Conservation (phyloP, 2,329 filamentous ascomycete genomes). For the Calonectria pteridis region DNA sequence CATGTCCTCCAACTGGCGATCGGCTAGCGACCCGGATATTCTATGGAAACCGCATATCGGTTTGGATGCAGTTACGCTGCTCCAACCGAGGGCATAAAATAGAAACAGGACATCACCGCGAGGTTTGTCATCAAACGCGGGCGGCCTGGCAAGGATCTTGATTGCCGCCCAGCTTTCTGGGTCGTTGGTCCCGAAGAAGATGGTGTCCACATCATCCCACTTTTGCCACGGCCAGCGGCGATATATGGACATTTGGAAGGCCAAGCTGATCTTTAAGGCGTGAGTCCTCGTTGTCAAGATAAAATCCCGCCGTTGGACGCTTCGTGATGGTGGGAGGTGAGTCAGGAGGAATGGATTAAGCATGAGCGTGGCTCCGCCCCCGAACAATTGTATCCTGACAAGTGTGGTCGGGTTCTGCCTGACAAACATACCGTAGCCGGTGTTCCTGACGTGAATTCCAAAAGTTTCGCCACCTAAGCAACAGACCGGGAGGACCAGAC, state of each 20-base stretch:
- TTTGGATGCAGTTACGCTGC: background rate
- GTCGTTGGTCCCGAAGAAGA: background rate
- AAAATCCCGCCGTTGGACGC: background rate
- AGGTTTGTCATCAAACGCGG: background rate
- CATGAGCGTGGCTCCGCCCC: background rate
- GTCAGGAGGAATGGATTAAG: background rate
- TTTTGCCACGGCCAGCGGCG: constrained; percentile 1
- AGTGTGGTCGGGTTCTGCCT: background rate
- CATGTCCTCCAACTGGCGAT: background rate
- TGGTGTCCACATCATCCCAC: background rate
- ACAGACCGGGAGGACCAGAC: background rate
- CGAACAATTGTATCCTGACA: background rate
- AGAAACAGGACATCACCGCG: background rate
- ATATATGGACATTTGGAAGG: background rate
- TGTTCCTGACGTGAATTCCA: background rate
- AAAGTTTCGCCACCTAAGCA: background rate
- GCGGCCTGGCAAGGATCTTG: background rate
- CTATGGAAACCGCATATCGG: background rate
- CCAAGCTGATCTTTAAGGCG: background rate
- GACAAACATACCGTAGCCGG: background rate
- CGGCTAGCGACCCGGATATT: background rate
- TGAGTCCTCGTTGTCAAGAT: background rate
- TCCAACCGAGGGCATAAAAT: background rate
- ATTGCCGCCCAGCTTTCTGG: background rate
- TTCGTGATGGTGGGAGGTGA: background rate